A percentile compares a stretch with the other conserved stretches of the same genome.
Conservation (phyloP, 305 asterid species). For the Fraxinus sp. region DNA sequence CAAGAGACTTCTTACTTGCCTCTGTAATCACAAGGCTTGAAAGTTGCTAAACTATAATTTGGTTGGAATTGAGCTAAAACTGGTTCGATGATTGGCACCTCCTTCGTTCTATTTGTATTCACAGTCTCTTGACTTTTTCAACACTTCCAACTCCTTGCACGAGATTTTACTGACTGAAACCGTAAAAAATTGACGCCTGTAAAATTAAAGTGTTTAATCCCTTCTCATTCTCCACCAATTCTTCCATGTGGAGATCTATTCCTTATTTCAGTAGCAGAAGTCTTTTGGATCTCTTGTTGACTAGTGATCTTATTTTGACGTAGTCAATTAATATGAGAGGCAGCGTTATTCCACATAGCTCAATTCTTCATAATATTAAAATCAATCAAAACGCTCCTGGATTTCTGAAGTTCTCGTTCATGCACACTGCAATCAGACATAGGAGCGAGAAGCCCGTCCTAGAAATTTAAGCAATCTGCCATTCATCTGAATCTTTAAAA, state of each 20-base stretch:
- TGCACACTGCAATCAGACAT: neutral
- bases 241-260: conserved; percentile 5
- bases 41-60: neutral
- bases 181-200: neutral
- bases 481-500: neutral
- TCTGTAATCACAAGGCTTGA: conserved; percentile 16
- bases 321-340: conserved; percentile 4
- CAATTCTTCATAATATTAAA: neutral
- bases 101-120: neutral
- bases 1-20: conserved; percentile 13
- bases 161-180: neutral
- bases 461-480: neutral
- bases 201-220: neutral
- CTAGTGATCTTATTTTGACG: neutral
- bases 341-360: neutral
- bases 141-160: neutral
- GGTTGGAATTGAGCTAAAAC: neutral
- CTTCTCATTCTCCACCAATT: neutral
- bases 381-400: neutral
- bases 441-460: neutral
- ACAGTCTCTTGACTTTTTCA: neutral
- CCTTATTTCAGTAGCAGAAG: neutral
- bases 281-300: conserved; percentile 1
- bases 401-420: neutral
- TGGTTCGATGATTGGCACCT: neutral